Evolutionary conservation across 257 asterid genomes (phyloP), one percentile per base, ranked within the genome.

Genomic region (Galeopsis tetrahit): DNA sequence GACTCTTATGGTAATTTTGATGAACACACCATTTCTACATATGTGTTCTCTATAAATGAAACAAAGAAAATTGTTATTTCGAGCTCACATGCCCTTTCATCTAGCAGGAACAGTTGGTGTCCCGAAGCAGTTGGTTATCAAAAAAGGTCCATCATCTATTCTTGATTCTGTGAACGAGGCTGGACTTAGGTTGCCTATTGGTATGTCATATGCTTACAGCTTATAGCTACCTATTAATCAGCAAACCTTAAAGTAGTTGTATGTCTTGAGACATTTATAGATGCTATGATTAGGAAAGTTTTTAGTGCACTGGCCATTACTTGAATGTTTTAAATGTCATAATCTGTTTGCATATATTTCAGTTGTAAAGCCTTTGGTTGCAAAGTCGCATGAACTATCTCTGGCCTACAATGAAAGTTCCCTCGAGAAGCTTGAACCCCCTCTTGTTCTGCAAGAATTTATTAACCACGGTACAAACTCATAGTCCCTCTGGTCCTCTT

Each of bases 321-420:
- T 49, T 61, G 71, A 60, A 63, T 64, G 49, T 35, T 21, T 1
- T 53, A 39, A 61, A 56, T 40, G 31, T 42, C n/a, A 71, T 36
- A 46, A 70, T 55, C 32, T 14, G 38, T 58, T 65, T 68, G 13
- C 31, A 7, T 66, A 10, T 58, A 4, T 63, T 71, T 81, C 82
- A 94, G 98, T 94, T 73, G 96, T 96, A 42, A 94, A 94, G 87
- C 98, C 97, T 6, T 88, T 94, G 82, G 85, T 88, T 60, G 96
- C 98, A 17, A 94, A 91, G 81, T 94, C 95, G 8, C 99, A 94
- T 43, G 97, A 94, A 84, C 83, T 94, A 10, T 89, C 96, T 3
- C 89, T 94, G 68, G 99, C 99, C 10, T 94, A 91, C 77, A 92
- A 94, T 66, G 89, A 89, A 71, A 70, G 75, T 80, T 85, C 99